These are phyloP conservation scores for Graphium sp. DNA, from an alignment of 2,329 filamentous ascomycete species.

Conservation along the genomic window DNA sequence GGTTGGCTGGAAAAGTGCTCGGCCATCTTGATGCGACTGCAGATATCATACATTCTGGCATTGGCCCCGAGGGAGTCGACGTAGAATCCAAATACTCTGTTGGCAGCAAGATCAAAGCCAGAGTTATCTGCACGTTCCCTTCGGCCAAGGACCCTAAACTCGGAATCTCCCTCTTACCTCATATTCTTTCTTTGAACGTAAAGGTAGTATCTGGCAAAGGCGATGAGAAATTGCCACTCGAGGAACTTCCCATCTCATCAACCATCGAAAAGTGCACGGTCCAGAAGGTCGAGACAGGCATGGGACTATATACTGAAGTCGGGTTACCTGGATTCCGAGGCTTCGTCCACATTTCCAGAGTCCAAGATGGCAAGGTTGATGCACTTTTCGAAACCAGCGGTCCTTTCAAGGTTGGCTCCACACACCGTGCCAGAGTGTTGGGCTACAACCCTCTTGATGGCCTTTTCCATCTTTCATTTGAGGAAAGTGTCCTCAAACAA, in stretches of 20 bases:
- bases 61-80: slow-evolving; percentile 50
- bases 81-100: slow-evolving; percentile 66
- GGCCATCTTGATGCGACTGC: slow-evolving; percentile 82
- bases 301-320: slow-evolving; percentile 67
- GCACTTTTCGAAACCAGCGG: slow-evolving; percentile 61
- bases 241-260: slow-evolving; percentile 53
- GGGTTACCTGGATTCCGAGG: slow-evolving; percentile 49
- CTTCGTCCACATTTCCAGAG: slow-evolving; percentile 86
- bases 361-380: slow-evolving; percentile 83
- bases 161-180: slow-evolving; percentile 76
- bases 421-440: slow-evolving; percentile 66
- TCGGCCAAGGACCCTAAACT: slow-evolving; percentile 65
- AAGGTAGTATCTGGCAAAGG: slow-evolving; percentile 24
- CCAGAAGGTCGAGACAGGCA: slow-evolving; percentile 58
- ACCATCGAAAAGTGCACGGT: slow-evolving; percentile 66
- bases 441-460: slow-evolving; percentile 82
- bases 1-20: slow-evolving; percentile 81
- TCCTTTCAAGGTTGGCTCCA: slow-evolving; percentile 59
- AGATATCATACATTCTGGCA: slow-evolving; percentile 77
- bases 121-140: slow-evolving; percentile 79
- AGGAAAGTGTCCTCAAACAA: slow-evolving; percentile 69
- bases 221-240: slow-evolving; percentile 29
- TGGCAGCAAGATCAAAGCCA: slow-evolving; percentile 68
- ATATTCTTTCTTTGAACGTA: slow-evolving; percentile 48
- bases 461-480: slow-evolving; percentile 69